A percentile compares a stretch with the other conserved stretches of the same genome.
Conservation (phyloP, 805 yeast genomes). For the Nakazawaea populi region DNA sequence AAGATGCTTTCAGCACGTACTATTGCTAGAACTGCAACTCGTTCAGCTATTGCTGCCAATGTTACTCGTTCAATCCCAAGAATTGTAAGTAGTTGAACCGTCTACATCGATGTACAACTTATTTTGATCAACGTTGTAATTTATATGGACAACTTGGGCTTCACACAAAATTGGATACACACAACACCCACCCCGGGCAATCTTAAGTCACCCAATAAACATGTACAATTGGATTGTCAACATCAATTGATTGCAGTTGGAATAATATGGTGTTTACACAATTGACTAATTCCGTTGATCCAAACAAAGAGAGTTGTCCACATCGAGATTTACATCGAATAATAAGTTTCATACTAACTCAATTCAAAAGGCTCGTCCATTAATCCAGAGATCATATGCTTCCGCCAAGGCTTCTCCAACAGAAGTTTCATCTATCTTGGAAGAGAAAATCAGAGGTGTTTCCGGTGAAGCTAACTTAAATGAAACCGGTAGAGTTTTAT, state of each 20-base stretch:
- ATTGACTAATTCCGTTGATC: no score
- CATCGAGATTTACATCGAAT: no score
- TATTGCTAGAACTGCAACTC: conserved; percentile 78
- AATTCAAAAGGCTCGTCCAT: conserved; percentile 62
- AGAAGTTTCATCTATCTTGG: conserved; percentile 97
- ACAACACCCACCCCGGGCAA: no score
- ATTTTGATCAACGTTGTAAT: no score
- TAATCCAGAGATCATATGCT: conserved; percentile 75
- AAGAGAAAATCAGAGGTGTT: conserved; percentile 99
- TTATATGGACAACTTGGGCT: no score
- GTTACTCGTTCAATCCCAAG: conserved; percentile 38
- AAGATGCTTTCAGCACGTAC: conserved; percentile 83
- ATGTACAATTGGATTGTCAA: no score
- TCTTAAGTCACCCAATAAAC: no score
- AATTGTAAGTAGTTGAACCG: conserved; percentile 31
- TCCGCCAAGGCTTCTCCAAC: conserved; percentile 98
- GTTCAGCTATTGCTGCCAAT: conserved; percentile 60
- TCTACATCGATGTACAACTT: background rate
- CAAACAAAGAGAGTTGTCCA: no score
- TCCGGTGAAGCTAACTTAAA: conserved; percentile 95
- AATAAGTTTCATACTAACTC: background rate
- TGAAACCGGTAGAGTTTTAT: conserved; percentile 98
- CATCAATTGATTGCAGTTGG: background rate
- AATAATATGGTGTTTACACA: no score
- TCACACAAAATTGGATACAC: no score